Evolutionary conservation across 2,329 filamentous ascomycete genomes (phyloP).

Genomic region (Sarocladiaceae sp.): DNA sequence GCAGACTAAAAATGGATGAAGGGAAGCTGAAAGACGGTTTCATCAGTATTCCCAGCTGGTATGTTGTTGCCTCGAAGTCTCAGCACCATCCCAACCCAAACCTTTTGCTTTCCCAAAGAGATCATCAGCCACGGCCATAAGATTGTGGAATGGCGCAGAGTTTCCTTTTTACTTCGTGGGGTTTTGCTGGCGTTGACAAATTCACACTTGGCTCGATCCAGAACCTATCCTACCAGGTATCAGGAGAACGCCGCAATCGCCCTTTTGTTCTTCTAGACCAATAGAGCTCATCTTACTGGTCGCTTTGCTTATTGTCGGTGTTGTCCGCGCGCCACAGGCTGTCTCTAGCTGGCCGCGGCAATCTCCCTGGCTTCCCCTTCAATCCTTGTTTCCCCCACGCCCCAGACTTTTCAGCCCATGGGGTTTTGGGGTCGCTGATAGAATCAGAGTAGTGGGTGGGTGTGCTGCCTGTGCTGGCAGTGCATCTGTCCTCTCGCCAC

Average conservation of each 20-base stretch:
- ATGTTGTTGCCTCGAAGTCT: background rate
- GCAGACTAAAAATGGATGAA: too few species aligned
- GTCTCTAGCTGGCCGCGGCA: conserved; percentile 5
- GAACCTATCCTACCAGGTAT: too few species aligned
- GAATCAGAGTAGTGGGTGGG: background rate
- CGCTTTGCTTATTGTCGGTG: conserved; percentile 3
- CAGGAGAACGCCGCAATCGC: too few species aligned
- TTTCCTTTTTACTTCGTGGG: too few species aligned
- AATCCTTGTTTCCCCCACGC: background rate
- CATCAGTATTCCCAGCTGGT: background rate
- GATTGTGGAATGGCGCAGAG: too few species aligned
- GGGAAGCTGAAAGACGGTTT: too few species aligned
- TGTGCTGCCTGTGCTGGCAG: background rate
- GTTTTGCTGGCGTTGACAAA: too few species aligned
- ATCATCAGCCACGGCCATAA: too few species aligned
- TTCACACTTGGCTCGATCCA: too few species aligned
- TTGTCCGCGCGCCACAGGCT: background rate
- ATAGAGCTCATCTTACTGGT: background rate
- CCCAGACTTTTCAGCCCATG: conserved; percentile 8
- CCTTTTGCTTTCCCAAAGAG: too few species aligned
- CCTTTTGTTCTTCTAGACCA: too few species aligned
- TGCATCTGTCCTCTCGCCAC: background rate
- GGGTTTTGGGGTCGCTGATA: background rate
- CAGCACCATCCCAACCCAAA: too few species aligned
- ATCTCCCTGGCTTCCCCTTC: background rate